Evolutionary conservation across 1,284 basidiomycete species (phyloP), one percentile per base, ranked within the genome.

Genomic region (Abortiporus biennis): DNA sequence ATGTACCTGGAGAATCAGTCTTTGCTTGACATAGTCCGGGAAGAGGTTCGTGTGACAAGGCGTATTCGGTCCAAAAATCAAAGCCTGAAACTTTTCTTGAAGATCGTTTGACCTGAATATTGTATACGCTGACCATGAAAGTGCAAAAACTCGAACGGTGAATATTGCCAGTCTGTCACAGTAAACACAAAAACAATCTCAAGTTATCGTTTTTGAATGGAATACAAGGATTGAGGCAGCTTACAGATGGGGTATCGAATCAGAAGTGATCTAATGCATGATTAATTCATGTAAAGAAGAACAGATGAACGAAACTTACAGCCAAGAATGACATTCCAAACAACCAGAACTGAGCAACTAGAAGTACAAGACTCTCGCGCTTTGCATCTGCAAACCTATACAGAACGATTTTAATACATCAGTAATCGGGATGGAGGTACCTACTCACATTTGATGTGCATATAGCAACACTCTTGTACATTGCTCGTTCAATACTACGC

Each of bases 271-370:
- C 59, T 61, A 38, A 16, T 40, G 27, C 31, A 13, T 20, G 13
- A 21, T 19, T 3, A 13, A 27, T 12, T 36, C 22, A 15, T 8
- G 23, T 16, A 13, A 9, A 24, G 15, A 30, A 15, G 15, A 17
- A 1, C 13, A 4, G 6, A 15, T n/a, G 16, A 38, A 33, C 6
- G 12, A 20, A 8, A 56, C 58, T 38, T 47, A 65, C 58, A 2
- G 71, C 74, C 36, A 72, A 62, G 13, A 72, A 50, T 1, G 76
- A 76, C n/a, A 80, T 65, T 0, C 64, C 67, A 20, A 80, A 64
- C 3, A 80, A 63, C 77, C 77, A 80, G 52, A 80, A 72, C 47
- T 80, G 77, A 3, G 76, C 59, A 13, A 66, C 59, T 13, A 79
- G 59, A 41, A 74, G 64, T 1, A 74, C 65, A 3, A 74, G 52